Evolutionary conservation across 2,329 filamentous ascomycete genomes (phyloP).

Genomic region (Colletotrichum aenigma): DNA sequence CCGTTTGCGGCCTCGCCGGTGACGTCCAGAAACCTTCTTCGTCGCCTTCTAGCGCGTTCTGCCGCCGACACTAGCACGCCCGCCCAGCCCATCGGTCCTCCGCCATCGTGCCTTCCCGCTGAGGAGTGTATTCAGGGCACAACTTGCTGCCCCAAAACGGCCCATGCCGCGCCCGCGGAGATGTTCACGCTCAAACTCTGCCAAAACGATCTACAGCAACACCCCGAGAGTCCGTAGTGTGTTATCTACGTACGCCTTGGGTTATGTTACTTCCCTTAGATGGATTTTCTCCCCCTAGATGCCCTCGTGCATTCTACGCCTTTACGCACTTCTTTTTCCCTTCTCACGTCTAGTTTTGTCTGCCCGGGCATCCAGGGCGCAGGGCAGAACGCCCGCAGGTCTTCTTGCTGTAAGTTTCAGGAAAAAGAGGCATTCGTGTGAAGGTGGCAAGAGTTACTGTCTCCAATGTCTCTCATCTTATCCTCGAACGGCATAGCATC

Average conservation of each 20-base stretch:
- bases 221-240: slow-evolving; percentile 7
- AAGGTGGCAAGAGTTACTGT: not conserved
- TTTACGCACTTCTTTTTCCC: not conserved
- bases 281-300: not conserved
- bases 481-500: not conserved
- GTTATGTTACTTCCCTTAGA: not conserved
- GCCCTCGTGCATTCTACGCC: not conserved
- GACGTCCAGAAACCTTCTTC: slow-evolving; percentile 17
- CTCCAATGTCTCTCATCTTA: not conserved
- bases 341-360: not conserved
- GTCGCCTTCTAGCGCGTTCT: slow-evolving; percentile 16
- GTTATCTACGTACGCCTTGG: not conserved
- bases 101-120: not conserved
- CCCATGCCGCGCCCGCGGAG: not conserved
- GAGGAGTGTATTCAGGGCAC: not conserved
- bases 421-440: not conserved
- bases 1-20: slow-evolving; percentile 18
- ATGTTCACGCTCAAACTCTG: not conserved
- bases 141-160: not conserved
- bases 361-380: not conserved
- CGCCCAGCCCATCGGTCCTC: not conserved
- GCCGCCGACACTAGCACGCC: not conserved
- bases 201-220: not conserved
- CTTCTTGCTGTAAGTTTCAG: not conserved
- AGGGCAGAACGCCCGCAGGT: not conserved